phyloP scores from a whole-genome alignment of 2,329 filamentous ascomycete genomes.

The Stenocarpella maydis region DNA sequence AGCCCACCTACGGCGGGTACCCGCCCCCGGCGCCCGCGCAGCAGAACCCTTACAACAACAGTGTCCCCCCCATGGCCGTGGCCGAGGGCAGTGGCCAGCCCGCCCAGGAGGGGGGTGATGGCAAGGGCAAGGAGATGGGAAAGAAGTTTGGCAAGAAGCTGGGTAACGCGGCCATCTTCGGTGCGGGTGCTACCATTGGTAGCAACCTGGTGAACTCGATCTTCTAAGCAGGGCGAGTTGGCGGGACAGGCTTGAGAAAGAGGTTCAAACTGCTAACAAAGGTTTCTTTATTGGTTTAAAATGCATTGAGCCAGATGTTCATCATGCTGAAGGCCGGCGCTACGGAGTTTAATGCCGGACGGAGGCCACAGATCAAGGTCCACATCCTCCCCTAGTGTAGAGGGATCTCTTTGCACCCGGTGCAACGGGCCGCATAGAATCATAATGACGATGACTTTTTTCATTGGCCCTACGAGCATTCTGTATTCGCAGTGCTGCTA shows the following conservation, averaged over 20 bases:
- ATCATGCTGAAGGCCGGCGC: conserved; percentile 9
- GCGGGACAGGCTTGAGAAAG: neutral
- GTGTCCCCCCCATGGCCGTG: conserved; percentile 79
- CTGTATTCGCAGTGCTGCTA: neutral
- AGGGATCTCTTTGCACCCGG: neutral
- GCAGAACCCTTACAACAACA: conserved; percentile 71
- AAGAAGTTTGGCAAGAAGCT: conserved; percentile 98
- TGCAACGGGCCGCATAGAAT: neutral
- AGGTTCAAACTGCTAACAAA: neutral
- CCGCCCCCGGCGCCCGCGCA: conserved; percentile 54
- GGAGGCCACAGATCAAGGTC: conserved; percentile 5
- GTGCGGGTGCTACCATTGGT: conserved; percentile 90
- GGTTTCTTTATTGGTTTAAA: neutral
- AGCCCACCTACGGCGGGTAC: conserved; percentile 51
- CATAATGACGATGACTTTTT: conserved; percentile 15
- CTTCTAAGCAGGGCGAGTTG: conserved; percentile 63
- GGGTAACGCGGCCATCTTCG: conserved; percentile 85
- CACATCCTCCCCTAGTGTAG: neutral
- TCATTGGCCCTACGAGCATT: neutral
- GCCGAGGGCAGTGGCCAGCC: conserved; percentile 58
- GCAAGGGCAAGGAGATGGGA: conserved; percentile 76
- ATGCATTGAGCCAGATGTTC: neutral
- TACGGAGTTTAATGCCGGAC: conserved; percentile 7
- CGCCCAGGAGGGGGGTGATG: conserved; percentile 54
- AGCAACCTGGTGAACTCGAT: conserved; percentile 91